Evolutionary conservation across 2,329 filamentous ascomycete species (phyloP).

Genomic region (Colletotrichum tanaceti): DNA sequence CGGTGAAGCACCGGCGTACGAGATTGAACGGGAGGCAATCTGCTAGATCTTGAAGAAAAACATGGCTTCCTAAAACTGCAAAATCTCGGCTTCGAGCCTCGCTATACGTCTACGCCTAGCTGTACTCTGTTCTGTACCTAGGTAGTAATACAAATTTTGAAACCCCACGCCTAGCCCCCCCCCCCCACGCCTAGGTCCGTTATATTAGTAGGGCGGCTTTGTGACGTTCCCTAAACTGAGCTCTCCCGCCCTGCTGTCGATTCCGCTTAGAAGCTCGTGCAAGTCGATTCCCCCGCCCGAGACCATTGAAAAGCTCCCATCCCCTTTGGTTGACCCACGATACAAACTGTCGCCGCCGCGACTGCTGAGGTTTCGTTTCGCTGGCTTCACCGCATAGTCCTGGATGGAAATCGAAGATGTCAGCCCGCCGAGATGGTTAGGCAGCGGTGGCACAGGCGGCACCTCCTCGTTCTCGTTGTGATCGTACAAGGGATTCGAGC

Average conservation of each 20-base stretch:
- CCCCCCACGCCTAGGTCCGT: constrained; percentile 30
- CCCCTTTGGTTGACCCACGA: constrained; percentile 32
- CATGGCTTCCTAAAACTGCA: constrained; percentile 22
- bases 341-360: constrained; percentile 54
- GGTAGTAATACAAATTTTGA: constrained; percentile 36
- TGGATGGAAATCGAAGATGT: constrained; percentile 49
- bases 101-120: constrained; percentile 36
- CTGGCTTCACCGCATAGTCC: constrained; percentile 51
- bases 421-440: constrained; percentile 50
- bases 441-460: constrained; percentile 68
- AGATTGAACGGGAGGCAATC: background rate
- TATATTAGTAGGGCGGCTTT: constrained; percentile 62
- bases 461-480: constrained; percentile 54
- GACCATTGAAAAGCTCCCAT: constrained; percentile 50
- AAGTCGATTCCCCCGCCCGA: constrained; percentile 58
- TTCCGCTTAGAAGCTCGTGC: constrained; percentile 61
- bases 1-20: constrained; percentile 28
- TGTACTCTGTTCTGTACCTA: background rate
- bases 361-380: constrained; percentile 55
- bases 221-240: constrained; percentile 59
- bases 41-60: constrained; percentile 10
- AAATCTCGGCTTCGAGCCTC: constrained; percentile 37
- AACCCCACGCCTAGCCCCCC: background rate
- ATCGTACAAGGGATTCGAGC: constrained; percentile 56
- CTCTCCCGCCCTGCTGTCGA: constrained; percentile 62